phyloP scores from a whole-genome alignment of 306 rosid species.

The Dryas drummondii region DNA sequence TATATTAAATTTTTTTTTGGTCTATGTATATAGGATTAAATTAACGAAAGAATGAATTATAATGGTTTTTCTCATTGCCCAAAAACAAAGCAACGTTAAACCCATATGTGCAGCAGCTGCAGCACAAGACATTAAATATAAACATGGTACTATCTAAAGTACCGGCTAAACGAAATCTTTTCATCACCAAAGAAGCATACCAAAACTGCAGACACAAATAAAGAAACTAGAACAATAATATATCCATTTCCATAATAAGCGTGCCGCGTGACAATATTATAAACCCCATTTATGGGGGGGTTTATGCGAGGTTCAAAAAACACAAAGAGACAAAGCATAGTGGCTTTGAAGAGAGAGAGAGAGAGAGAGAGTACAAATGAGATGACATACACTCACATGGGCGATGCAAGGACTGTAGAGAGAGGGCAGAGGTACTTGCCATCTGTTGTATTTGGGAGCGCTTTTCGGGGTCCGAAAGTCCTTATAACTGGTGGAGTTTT shows the following conservation, averaged over 20 bases:
- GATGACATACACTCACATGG: conserved; percentile 47
- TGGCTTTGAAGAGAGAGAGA: conserved; percentile 17
- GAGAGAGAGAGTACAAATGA: conserved; percentile 13
- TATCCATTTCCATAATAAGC: not conserved
- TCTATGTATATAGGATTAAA: too few relatives aligned
- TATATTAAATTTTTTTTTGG: too few relatives aligned
- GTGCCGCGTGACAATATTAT: not conserved
- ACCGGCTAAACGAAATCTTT: not conserved
- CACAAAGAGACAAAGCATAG: conserved; percentile 43
- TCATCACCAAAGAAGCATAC: not conserved
- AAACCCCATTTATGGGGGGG: conserved; percentile 7
- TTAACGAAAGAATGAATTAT: too few relatives aligned
- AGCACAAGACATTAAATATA: not conserved
- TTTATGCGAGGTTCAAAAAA: conserved; percentile 16
- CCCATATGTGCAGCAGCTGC: not conserved
- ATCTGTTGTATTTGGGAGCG: conserved; percentile 39
- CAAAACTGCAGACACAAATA: not conserved
- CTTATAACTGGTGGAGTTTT: conserved; percentile 12
- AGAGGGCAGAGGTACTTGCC: conserved; percentile 31
- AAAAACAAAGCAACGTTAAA: too few relatives aligned
- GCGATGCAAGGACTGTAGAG: conserved; percentile 37
- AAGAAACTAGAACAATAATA: not conserved
- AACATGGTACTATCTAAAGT: not conserved
- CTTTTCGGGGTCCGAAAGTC: conserved; percentile 40
- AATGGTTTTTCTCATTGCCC: too few relatives aligned